Percentiles rank a stretch among this genome's conserved stretches.
phyloP scores from a whole-genome alignment of 2,329 filamentous ascomycete species.

The Neurospora sp. region DNA sequence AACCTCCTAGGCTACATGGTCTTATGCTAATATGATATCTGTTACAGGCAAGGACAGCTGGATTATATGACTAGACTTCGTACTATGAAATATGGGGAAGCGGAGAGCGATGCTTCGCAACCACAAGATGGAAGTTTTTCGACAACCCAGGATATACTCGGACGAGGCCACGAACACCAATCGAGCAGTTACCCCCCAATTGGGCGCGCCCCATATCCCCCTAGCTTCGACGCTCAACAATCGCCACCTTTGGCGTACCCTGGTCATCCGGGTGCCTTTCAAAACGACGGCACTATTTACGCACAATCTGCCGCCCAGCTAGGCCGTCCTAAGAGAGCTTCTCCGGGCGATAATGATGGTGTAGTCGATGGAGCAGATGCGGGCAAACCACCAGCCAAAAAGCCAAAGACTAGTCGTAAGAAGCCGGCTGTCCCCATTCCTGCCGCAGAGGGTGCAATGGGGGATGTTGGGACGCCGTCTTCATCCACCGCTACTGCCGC shows the following conservation, averaged over 20 bases:
- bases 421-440: conserved; percentile 8
- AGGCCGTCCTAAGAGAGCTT: conserved; percentile 10
- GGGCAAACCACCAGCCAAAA: conserved; percentile 9
- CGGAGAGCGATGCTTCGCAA: neutral
- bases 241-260: neutral
- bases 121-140: neutral
- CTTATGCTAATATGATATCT: neutral
- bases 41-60: neutral
- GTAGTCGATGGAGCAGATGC: neutral
- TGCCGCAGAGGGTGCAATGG: conserved; percentile 2
- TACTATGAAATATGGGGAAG: neutral
- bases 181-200: neutral
- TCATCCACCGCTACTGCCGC: conserved; percentile 1
- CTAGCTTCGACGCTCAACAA: neutral
- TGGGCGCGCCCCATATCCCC: neutral
- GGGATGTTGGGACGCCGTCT: neutral
- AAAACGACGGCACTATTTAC: conserved; percentile 12
- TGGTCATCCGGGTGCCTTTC: conserved; percentile 3
- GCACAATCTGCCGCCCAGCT: conserved; percentile 14
- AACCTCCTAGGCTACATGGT: neutral
- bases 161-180: neutral
- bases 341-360: conserved; percentile 1
- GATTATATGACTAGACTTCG: neutral
- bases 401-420: conserved; percentile 11
- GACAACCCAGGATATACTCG: neutral